Evolutionary conservation across 441 rosid species (phyloP).

Genomic region (Pelargonium fulgidum): DNA sequence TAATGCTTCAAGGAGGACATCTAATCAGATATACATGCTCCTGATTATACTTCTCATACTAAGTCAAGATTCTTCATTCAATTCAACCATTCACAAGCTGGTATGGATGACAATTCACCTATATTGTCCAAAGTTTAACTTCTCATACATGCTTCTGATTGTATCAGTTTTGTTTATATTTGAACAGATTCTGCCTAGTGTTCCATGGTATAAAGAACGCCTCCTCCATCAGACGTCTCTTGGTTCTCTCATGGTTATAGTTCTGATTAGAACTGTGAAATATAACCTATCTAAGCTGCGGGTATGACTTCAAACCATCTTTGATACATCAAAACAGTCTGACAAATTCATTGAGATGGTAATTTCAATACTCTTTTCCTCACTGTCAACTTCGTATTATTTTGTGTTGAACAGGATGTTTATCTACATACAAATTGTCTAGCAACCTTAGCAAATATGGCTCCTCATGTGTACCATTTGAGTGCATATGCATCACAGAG

Average conservation of each 20-base stretch:
- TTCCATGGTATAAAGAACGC: conserved; percentile 96
- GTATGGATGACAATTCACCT: conserved; percentile 31
- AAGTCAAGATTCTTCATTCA: conserved; percentile 95
- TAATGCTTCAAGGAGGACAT: conserved; percentile 77
- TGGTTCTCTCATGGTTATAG: conserved; percentile 88
- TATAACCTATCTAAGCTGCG: conserved; percentile 91
- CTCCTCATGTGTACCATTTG: conserved; percentile 92
- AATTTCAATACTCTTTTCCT: background rate
- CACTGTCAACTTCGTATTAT: background rate
- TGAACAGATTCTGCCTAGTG: conserved; percentile 69
- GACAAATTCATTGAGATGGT: background rate
- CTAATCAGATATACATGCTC: conserved; percentile 96
- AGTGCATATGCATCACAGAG: conserved; percentile 99
- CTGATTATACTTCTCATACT: conserved; percentile 95
- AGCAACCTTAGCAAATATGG: conserved; percentile 98
- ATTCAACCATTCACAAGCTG: conserved; percentile 90
- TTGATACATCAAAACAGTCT: background rate
- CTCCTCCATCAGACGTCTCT: conserved; percentile 94
- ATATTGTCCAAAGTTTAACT: conserved; percentile 9
- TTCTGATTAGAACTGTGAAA: conserved; percentile 93
- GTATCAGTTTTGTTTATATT: conserved; percentile 16
- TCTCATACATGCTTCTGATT: conserved; percentile 5
- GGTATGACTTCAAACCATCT: conserved; percentile 48
- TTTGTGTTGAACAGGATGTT: conserved; percentile 63
- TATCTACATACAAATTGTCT: conserved; percentile 96